A percentile compares a stretch with the other conserved stretches of the same genome.
Evolutionary conservation across 2,329 filamentous ascomycete genomes (phyloP).

Genomic region (Xylariaceae sp.): DNA sequence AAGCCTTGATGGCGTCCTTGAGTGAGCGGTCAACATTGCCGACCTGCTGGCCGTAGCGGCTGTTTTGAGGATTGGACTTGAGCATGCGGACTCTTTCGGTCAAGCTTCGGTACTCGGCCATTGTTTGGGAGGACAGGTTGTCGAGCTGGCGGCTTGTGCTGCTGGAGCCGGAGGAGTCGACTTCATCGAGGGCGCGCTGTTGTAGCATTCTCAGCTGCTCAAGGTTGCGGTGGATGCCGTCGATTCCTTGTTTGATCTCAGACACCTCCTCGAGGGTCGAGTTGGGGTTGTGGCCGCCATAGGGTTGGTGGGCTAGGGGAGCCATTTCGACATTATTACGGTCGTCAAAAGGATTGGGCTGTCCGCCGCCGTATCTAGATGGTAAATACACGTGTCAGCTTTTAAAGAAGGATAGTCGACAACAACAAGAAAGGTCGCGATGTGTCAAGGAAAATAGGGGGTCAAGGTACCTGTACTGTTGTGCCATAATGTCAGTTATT

Average conservation of each 20-base stretch:
- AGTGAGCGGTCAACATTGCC: conserved; percentile 74
- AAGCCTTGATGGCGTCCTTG: conserved; percentile 75
- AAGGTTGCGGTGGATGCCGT: conserved; percentile 68
- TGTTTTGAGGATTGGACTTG: conserved; percentile 75
- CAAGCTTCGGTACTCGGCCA: conserved; percentile 75
- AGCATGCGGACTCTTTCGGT: conserved; percentile 75
- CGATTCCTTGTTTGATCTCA: conserved; percentile 50
- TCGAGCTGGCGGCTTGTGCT: conserved; percentile 68
- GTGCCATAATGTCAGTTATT: conserved; percentile 38
- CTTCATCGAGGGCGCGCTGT: conserved; percentile 67
- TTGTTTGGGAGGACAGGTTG: conserved; percentile 70
- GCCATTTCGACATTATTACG: conserved; percentile 67
- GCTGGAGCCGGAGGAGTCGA: conserved; percentile 65
- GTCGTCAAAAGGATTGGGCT: conserved; percentile 60
- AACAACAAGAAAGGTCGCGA: conserved; percentile 8
- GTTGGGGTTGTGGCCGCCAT: conserved; percentile 59
- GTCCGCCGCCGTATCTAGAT: conserved; percentile 50
- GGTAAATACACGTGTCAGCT: conserved; percentile 5
- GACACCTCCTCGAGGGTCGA: too few species aligned
- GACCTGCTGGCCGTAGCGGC: conserved; percentile 75
- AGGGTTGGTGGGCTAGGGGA: conserved; percentile 51
- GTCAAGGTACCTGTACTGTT: conserved; percentile 55
- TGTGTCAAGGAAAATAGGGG: conserved; percentile 10
- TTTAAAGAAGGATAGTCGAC: conserved; percentile 30
- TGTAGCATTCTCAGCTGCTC: conserved; percentile 69